phyloP scores from a whole-genome alignment of 441 rosid genomes.

The Populus hybrid region DNA sequence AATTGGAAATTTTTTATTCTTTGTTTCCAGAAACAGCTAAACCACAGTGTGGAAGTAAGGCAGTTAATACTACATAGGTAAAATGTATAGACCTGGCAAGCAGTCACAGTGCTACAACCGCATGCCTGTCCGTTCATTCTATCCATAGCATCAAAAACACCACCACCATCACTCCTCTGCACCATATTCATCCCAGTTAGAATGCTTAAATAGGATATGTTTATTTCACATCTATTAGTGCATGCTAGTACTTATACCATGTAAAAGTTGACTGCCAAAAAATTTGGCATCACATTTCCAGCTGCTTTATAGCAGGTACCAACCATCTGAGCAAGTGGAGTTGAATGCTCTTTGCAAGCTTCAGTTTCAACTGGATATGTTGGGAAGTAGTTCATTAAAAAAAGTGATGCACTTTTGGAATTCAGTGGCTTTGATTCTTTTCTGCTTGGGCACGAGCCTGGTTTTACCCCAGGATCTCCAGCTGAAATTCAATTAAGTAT shows the following conservation, averaged over 20 bases:
- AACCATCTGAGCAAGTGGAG: slow-evolving; percentile 74
- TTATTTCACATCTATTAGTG: slow-evolving; percentile 7
- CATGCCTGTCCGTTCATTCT: slow-evolving; percentile 82
- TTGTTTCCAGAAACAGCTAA: background rate
- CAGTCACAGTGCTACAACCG: slow-evolving; percentile 67
- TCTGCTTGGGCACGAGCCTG: slow-evolving; percentile 83
- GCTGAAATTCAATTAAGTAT: slow-evolving; percentile 45
- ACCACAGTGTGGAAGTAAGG: slow-evolving; percentile 8
- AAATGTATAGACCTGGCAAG: slow-evolving; percentile 69
- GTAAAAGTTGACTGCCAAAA: slow-evolving; percentile 89
- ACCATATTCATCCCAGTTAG: slow-evolving; percentile 25
- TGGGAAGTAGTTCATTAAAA: slow-evolving; percentile 88
- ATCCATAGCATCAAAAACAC: slow-evolving; percentile 74
- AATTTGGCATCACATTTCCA: slow-evolving; percentile 75
- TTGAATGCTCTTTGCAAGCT: slow-evolving; percentile 91
- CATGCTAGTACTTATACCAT: slow-evolving; percentile 49
- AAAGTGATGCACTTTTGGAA: slow-evolving; percentile 69
- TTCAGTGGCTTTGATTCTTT: slow-evolving; percentile 69
- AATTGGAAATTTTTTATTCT: background rate
- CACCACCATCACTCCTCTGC: slow-evolving; percentile 96
- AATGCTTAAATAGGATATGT: slow-evolving; percentile 4
- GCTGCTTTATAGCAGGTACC: slow-evolving; percentile 79
- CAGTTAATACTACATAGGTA: background rate
- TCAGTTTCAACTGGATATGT: slow-evolving; percentile 71
- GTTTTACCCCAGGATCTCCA: slow-evolving; percentile 88